Evolutionary conservation across 1,139 yeast species (phyloP).

Genomic region (Meyerozyma elateridarum): DNA sequence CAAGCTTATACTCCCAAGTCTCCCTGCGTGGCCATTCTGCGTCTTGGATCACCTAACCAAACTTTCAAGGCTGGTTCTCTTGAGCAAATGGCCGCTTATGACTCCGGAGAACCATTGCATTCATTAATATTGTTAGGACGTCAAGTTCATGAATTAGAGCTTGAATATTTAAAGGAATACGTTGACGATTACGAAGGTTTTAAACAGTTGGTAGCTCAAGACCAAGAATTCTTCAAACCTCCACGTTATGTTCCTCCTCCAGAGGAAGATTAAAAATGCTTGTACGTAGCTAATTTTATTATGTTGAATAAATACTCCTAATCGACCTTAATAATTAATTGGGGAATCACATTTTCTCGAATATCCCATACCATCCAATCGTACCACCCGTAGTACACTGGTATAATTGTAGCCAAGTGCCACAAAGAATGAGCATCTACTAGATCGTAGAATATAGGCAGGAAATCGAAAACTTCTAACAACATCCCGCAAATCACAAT

Average conservation of each 20-base stretch:
- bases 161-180: slow-evolving; percentile 78
- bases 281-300: slow-evolving; percentile 7
- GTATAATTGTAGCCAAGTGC: slow-evolving; percentile 69
- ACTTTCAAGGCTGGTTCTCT: slow-evolving; percentile 81
- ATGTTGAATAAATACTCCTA: slow-evolving; percentile 7
- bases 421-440: slow-evolving; percentile 92
- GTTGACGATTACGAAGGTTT: slow-evolving; percentile 63
- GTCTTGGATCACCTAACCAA: slow-evolving; percentile 86
- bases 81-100: slow-evolving; percentile 67
- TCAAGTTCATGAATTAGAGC: slow-evolving; percentile 89
- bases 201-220: slow-evolving; percentile 54
- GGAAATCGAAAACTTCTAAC: slow-evolving; percentile 83
- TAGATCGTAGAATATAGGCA: slow-evolving; percentile 58
- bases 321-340: slow-evolving; percentile 15
- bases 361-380: slow-evolving; percentile 47
- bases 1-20: slow-evolving; percentile 78
- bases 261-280: slow-evolving; percentile 17
- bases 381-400: slow-evolving; percentile 39
- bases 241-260: slow-evolving; percentile 42
- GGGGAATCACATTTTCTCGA: slow-evolving; percentile 28
- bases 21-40: slow-evolving; percentile 89
- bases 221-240: slow-evolving; percentile 72
- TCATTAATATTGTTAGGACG: slow-evolving; percentile 87
- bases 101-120: slow-evolving; percentile 92
- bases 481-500: slow-evolving; percentile 70